Conservation (phyloP, 2,329 filamentous ascomycete genomes). For the Aureobasidium mangrovei region DNA sequence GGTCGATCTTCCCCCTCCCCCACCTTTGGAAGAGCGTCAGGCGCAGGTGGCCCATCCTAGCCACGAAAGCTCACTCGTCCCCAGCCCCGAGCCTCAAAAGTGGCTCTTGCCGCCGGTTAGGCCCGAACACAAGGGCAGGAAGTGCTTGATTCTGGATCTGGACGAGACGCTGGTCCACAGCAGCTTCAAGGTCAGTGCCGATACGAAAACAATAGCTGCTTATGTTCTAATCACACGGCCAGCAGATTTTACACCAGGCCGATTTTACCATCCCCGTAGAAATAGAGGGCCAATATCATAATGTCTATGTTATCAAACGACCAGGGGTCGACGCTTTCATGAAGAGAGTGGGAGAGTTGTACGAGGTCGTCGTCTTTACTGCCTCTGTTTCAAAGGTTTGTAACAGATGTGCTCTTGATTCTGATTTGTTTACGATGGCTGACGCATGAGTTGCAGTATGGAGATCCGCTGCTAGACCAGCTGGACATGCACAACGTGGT, state of each 20-base stretch:
- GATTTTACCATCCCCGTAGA: conserved; percentile 99
- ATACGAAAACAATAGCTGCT: background rate
- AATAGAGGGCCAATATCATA: conserved; percentile 97
- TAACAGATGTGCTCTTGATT: background rate
- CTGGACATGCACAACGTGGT: conserved; percentile 95
- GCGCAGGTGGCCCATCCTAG: conserved; percentile 20
- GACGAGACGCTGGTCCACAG: conserved; percentile 97
- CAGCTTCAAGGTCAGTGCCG: conserved; percentile 76
- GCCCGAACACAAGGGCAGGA: conserved; percentile 73
- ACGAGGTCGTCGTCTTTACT: conserved; percentile 97
- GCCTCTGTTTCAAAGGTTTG: conserved; percentile 92
- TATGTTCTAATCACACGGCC: background rate
- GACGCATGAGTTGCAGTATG: conserved; percentile 55
- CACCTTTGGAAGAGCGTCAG: conserved; percentile 41
- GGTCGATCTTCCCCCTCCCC: conserved; percentile 48
- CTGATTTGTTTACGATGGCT: background rate
- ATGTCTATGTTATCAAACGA: conserved; percentile 98
- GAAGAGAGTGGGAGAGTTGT: conserved; percentile 95
- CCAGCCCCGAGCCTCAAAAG: conserved; percentile 46
- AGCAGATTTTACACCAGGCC: conserved; percentile 90
- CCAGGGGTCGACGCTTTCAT: conserved; percentile 99
- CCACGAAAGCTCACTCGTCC: conserved; percentile 26
- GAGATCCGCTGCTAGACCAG: conserved; percentile 90
- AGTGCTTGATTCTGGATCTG: conserved; percentile 89
- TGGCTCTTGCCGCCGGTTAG: conserved; percentile 75